These are phyloP conservation scores for Kitagawia praeruptora DNA, from an alignment of 129 eudicot genomes.

Conservation along the genomic window DNA sequence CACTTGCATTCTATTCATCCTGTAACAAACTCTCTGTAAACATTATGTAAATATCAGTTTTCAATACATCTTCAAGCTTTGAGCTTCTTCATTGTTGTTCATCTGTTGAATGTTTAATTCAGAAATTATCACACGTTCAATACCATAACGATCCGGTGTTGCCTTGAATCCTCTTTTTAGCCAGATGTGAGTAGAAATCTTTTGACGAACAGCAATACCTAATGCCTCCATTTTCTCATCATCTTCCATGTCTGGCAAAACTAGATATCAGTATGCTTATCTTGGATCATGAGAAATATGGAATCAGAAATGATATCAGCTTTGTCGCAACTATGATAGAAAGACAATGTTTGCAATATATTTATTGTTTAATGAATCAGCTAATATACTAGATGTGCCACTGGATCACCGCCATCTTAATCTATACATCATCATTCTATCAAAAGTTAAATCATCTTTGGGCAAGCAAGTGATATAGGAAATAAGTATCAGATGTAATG, in stretches of 20 bases:
- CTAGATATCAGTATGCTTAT: slow-evolving; percentile 42
- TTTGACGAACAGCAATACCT: slow-evolving; percentile 75
- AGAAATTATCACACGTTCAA: no score
- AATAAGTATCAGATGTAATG: background rate
- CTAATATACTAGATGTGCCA: slow-evolving; percentile 62
- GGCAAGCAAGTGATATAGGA: background rate
- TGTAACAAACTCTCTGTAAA: no score
- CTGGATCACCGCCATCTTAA: slow-evolving; percentile 92
- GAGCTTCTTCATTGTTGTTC: no score
- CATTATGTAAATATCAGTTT: no score
- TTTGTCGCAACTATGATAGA: background rate
- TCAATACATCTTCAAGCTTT: no score
- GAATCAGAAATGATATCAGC: background rate
- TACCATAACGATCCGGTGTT: slow-evolving; percentile 74
- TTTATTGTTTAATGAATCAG: no score
- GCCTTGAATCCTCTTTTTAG: slow-evolving; percentile 57
- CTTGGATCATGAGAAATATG: slow-evolving; percentile 33
- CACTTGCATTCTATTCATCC: no score
- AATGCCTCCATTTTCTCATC: slow-evolving; percentile 78
- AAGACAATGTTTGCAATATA: background rate
- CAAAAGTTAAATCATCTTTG: slow-evolving; percentile 88
- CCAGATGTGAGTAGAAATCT: slow-evolving; percentile 81
- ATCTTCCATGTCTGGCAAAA: slow-evolving; percentile 64
- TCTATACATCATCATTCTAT: slow-evolving; percentile 66
- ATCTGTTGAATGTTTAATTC: no score